A percentile compares a stretch with the other conserved stretches of the same genome.
phyloP scores from a whole-genome alignment of 1,284 basidiomycete genomes.

The Lentinus polychrous region DNA sequence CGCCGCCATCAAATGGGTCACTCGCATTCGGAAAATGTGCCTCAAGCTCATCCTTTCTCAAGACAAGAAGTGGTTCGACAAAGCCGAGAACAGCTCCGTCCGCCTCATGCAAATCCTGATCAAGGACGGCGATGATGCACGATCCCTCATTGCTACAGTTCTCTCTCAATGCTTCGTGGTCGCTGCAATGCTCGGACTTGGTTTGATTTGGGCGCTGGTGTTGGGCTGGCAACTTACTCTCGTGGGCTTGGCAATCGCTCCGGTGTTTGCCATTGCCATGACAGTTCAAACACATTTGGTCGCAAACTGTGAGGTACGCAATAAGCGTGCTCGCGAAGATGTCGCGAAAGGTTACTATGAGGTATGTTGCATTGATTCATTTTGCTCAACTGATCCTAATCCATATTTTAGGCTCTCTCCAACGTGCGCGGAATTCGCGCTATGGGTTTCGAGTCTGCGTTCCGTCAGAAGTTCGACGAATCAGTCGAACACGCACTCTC shows the following conservation, averaged over 20 bases:
- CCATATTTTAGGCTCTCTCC: constrained; percentile 53
- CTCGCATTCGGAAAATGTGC: constrained; percentile 52
- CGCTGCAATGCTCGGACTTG: constrained; percentile 74
- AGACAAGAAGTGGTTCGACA: constrained; percentile 91
- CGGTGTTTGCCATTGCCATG: constrained; percentile 76
- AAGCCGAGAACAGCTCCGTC: constrained; percentile 52
- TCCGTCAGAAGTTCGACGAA: constrained; percentile 61
- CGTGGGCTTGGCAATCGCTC: constrained; percentile 82
- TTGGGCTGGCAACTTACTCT: constrained; percentile 92
- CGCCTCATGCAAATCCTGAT: constrained; percentile 75
- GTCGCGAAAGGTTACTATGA: constrained; percentile 86
- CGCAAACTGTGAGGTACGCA: constrained; percentile 66
- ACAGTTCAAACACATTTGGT: constrained; percentile 67
- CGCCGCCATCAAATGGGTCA: constrained; percentile 74
- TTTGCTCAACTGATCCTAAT: not conserved
- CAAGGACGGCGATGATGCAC: constrained; percentile 90
- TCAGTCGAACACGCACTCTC: constrained; percentile 56
- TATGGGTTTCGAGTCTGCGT: constrained; percentile 83
- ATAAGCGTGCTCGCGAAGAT: constrained; percentile 81
- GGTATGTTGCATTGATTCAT: constrained; percentile 33
- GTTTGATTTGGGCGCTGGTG: constrained; percentile 83
- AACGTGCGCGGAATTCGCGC: constrained; percentile 85
- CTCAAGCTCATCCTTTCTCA: constrained; percentile 67
- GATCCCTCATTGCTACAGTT: constrained; percentile 71
- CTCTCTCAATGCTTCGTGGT: constrained; percentile 73